phyloP scores from a whole-genome alignment of 1,284 basidiomycete species.

The Puccinia sorghi region DNA sequence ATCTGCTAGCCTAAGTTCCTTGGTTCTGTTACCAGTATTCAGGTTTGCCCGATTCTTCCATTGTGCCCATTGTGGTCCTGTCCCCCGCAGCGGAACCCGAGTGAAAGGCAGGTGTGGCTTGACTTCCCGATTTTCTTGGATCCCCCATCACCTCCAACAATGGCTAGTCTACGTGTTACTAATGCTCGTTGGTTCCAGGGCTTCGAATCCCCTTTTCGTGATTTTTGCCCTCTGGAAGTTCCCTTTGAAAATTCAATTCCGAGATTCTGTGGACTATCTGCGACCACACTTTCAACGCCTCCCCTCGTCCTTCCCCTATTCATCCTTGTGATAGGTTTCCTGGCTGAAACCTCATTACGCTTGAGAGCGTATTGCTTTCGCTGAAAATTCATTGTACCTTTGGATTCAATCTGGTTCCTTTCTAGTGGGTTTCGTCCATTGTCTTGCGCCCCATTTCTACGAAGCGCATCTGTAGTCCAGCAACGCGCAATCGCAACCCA shows the following conservation, averaged over 20 bases:
- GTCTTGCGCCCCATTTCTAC: constrained; percentile 5
- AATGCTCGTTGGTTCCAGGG: neutral
- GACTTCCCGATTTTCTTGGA: constrained; percentile 13
- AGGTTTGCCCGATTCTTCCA: constrained; percentile 3
- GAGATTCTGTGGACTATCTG: neutral
- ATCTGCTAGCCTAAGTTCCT: neutral
- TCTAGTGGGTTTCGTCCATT: constrained; percentile 15
- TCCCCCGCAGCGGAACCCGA: neutral
- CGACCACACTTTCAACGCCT: neutral
- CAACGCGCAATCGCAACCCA: neutral
- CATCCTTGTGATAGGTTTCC: constrained; percentile 1
- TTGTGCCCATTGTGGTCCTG: constrained; percentile 17
- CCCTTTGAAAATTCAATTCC: constrained; percentile 21
- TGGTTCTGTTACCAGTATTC: neutral
- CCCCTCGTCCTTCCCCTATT: neutral
- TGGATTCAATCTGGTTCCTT: constrained; percentile 4
- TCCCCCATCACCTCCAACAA: constrained; percentile 6
- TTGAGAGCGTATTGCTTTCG: neutral
- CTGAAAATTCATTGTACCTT: constrained; percentile 17
- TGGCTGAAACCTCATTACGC: constrained; percentile 7
- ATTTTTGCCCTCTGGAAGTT: constrained; percentile 8
- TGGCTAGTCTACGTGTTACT: constrained; percentile 2
- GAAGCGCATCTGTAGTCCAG: neutral
- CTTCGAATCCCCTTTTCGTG: neutral
- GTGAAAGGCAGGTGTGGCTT: constrained; percentile 31